Evolutionary conservation across 768 basidiomycete genomes (phyloP), one percentile per base, ranked within the genome.

Genomic region (Lentinula lateritia): DNA sequence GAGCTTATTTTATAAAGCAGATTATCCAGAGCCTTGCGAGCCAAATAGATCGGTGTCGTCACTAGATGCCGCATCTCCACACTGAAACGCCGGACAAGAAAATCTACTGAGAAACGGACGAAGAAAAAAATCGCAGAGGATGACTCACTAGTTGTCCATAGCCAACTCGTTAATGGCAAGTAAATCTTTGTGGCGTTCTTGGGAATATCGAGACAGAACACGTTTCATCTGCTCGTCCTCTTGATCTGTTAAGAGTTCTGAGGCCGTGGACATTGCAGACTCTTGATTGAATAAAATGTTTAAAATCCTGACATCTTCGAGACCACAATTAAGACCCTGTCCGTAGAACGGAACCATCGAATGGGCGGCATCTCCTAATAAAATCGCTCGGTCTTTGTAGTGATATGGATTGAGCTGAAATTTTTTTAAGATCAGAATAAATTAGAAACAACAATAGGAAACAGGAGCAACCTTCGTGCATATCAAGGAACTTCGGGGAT

Each of bases 291-390:
- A 80, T 60, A 95, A 75, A 35, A 84, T 80, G 62, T 87, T 83
- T 65, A 99, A 81, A 57, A 98, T 85, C 66, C 97, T 86, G 67
- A 98, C 95, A 73, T 99, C 96, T 76, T 99, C 96, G 57, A 99
- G 83, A 15, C 96, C 96, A 70, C 95, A 97, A 71, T 99, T 99
- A 67, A 98, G 82, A 45, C 96, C 96, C 80, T 99, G 96, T 46
- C 96, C 92, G 72, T 91, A 95, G 77, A 95, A 95, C 64, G 96
- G 95, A n/a, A 95, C 95, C 95, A 98, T 98, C 46, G 93, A 90
- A 74, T 99, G 96, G 10, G 94, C 93, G 43, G 96, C 90, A 74
- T 99, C 96, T 60, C 96, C 96, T 54, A 99, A 75, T 60, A 98
- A 83, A 42, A 98, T 81, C 64, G 80, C 93, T 67, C 91, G 83